These are phyloP conservation scores for Tilletia caries DNA, from an alignment of 1,284 basidiomycete genomes.

Conservation along the genomic window DNA sequence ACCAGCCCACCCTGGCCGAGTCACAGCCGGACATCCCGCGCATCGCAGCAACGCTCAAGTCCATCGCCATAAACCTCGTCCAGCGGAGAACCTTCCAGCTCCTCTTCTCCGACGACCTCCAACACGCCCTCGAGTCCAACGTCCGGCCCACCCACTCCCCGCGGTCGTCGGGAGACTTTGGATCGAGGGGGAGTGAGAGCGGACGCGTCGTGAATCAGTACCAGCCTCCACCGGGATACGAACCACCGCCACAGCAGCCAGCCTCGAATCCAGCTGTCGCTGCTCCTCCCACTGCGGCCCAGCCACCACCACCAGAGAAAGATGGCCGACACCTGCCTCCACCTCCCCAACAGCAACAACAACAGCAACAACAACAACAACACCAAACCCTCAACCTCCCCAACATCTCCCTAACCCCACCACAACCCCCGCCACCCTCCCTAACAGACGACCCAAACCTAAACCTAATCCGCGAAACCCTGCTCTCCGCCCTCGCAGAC, in stretches of 20 bases:
- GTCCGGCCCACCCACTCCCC: neutral
- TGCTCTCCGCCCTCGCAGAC: constrained; percentile 18
- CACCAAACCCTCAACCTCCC: neutral
- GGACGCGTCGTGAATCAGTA: neutral
- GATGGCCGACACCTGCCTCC: neutral
- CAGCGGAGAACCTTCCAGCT: constrained; percentile 15
- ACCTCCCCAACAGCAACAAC: neutral
- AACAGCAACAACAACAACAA: too few species aligned
- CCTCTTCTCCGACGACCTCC: constrained; percentile 14
- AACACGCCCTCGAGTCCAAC: constrained; percentile 1
- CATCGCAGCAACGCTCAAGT: constrained; percentile 12
- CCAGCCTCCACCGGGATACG: constrained; percentile 15
- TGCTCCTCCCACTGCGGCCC: neutral
- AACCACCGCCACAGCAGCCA: neutral
- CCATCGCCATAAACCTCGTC: constrained; percentile 17
- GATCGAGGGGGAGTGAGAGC: neutral
- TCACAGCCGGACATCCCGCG: neutral
- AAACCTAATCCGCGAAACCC: constrained; percentile 18
- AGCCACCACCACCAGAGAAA: neutral
- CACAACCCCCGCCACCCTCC: neutral
- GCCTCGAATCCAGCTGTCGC: neutral
- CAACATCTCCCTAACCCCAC: neutral
- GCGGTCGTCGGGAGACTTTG: neutral
- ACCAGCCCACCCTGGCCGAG: constrained; percentile 55
- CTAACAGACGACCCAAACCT: constrained; percentile 13